A percentile compares a stretch with the other conserved stretches of the same genome.
phyloP scores from a whole-genome alignment of 805 yeast genomes.

The Wickerhamiella spandovensis region DNA sequence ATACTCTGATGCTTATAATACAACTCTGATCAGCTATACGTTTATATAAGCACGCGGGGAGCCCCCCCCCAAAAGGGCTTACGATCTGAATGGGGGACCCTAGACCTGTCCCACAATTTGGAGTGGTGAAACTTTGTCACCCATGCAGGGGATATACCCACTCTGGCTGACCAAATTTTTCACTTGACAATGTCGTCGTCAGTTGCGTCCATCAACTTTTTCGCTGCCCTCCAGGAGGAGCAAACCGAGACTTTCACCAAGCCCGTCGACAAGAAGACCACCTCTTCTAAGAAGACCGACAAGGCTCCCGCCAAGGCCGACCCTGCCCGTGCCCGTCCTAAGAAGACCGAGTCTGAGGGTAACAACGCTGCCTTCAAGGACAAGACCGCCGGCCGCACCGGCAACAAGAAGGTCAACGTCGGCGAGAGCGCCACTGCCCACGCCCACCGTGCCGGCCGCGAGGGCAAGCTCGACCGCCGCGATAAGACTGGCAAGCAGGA shows the following conservation, averaged over 20 bases:
- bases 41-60: no score
- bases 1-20: no score
- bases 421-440: constrained; percentile 41
- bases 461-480: constrained; percentile 64
- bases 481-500: constrained; percentile 74
- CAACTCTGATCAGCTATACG: no score
- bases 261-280: constrained; percentile 54
- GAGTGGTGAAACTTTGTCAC: not conserved
- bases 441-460: constrained; percentile 39
- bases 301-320: constrained; percentile 36
- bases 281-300: constrained; percentile 68
- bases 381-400: constrained; percentile 56
- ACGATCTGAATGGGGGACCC: no score
- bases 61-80: not conserved
- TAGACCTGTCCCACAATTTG: not conserved
- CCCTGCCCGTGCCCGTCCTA: constrained; percentile 49
- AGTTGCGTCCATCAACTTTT: constrained; percentile 16
- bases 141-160: not conserved
- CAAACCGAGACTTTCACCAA: constrained; percentile 33
- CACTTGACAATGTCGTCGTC: constrained; percentile 8
- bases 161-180: constrained; percentile 5
- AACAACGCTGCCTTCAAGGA: constrained; percentile 78
- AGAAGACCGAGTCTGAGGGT: constrained; percentile 42
- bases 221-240: constrained; percentile 16
- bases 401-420: constrained; percentile 35